Base-by-base conservation (phyloP, 2,329 filamentous ascomycete species). In the Aspergillus sp. region DNA sequence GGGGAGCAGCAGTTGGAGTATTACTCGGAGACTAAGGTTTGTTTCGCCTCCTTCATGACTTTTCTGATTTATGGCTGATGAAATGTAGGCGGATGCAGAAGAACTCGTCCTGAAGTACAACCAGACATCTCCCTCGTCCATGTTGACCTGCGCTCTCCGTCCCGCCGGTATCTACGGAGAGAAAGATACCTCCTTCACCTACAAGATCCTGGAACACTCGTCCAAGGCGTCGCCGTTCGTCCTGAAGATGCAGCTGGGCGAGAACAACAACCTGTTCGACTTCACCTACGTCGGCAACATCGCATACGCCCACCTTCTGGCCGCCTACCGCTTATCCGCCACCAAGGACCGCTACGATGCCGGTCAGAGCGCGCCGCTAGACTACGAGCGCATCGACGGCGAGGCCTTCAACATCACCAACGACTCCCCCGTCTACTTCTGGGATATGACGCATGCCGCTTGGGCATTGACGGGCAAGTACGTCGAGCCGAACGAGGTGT, bases 361-460 rank as follows among this genome's bases (percentile, higher is more conserved):
- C 32, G 66, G 67, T 43, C 69, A 74, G 46, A 83, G 80, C 17
- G 75, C 77, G 0, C 83, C 83, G n/a, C 77, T 88, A 33, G 82
- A 86, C 68, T 72, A 82, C 69, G 85, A 89, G 72, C 78, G 78
- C 50, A 82, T 90, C 44, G 87, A 90, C 64, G 93, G 91, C 50
- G 84, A 96, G 67, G 84, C 84, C 44, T 91, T 97, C 74, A 83
- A 95, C 71, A 81, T 97, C 62, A 93, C 89, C 49, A 97, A 97
- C 67, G 88, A 90, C 69, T 76, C 82, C 57, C 91, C 91, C 4
- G 77, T 94, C 17, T 91, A 91, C 66, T 94, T 95, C 69, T 94
- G 93, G 83, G 89, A 95, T 68, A 86, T 94, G 64, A 82, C 86
- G 50, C 79, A 88, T 37, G 82, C 83, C 35, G 78, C 95, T 42